Base-by-base conservation (phyloP, 1,284 basidiomycete species). In the Lignosus rhinocerotis region DNA sequence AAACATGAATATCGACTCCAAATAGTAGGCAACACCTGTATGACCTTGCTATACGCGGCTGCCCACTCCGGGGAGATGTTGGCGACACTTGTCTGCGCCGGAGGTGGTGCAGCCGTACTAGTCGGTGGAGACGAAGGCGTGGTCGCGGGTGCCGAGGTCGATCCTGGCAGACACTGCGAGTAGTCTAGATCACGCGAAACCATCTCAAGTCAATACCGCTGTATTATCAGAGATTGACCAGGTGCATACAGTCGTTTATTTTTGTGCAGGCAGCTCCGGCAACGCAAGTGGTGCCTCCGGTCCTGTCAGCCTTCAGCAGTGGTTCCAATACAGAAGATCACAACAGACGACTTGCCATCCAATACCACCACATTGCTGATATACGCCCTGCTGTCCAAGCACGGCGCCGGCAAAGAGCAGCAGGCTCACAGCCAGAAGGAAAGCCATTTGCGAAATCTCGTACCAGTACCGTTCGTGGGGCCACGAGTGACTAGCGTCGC, bases 111-210 rank as follows among this genome's bases (percentile, higher is more conserved):
- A 17, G 60, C 53, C 12, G 53, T 60, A 2, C 71, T 86, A 82
- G 70, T 86, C 83, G 55, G 82, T 79, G 76, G 86, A 83, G 77
- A 83, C 3, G 5, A 12, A 83, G 39, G 81, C 83, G 75, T 50
- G 12, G 55, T 42, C 31, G 45, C 85, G 82, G 77, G 83, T 81
- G 78, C 51, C 12, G 57, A n/a, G 11, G 55, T 53, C 17, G 69
- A 55, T 25, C 73, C 77, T 38, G 77, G 78, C 16, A 81, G 72
- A 57, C 79, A 81, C 67, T 81, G 80, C 17, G 63, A 80, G 64
- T 81, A 80, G 56, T 77, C 80, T 82, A 44, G 10, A 21, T 31
- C 9, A 33, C 31, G 32, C 36, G 6, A 34, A 30, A 41, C n/a
- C 19, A 44, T 16, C 34, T 0, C 36, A 12, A 17, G 43, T 44